Conservation (phyloP, 2,329 filamentous ascomycete genomes). For the Talaromyces sp. region DNA sequence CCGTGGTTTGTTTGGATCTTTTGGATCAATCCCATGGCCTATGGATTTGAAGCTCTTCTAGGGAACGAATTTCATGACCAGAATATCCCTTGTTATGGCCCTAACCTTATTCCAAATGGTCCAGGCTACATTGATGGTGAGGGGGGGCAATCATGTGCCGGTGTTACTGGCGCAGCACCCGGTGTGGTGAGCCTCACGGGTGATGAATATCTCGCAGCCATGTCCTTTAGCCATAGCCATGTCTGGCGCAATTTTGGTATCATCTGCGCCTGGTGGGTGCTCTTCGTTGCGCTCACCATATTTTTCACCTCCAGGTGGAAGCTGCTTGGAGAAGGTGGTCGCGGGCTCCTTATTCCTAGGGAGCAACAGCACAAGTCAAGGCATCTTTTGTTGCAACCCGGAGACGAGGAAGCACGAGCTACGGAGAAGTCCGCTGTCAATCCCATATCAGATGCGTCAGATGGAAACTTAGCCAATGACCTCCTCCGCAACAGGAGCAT, state of each 20-base stretch:
- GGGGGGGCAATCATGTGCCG: constrained; percentile 45
- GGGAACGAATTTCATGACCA: constrained; percentile 33
- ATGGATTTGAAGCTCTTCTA: constrained; percentile 33
- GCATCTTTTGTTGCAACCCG: no score
- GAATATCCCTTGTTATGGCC: constrained; percentile 29
- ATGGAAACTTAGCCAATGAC: no score
- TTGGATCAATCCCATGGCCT: constrained; percentile 35
- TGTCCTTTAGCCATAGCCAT: constrained; percentile 50
- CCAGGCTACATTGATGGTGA: constrained; percentile 18
- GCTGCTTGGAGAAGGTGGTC: constrained; percentile 46
- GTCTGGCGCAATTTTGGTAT: constrained; percentile 60
- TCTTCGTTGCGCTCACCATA: constrained; percentile 56
- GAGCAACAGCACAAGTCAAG: constrained; percentile 48
- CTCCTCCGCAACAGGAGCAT: no score
- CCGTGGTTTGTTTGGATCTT: constrained; percentile 66
- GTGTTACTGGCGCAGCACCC: constrained; percentile 50
- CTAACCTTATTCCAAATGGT: constrained; percentile 29
- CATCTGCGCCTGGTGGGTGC: constrained; percentile 57
- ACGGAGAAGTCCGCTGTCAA: constrained; percentile 34
- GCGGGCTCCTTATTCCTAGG: constrained; percentile 56
- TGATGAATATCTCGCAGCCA: constrained; percentile 52
- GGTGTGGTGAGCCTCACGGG: constrained; percentile 50
- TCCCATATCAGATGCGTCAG: constrained; percentile 62
- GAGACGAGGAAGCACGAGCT: constrained; percentile 21
- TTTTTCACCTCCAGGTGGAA: constrained; percentile 54